Conservation (phyloP, 306 rosid species). For the Delonix regia region DNA sequence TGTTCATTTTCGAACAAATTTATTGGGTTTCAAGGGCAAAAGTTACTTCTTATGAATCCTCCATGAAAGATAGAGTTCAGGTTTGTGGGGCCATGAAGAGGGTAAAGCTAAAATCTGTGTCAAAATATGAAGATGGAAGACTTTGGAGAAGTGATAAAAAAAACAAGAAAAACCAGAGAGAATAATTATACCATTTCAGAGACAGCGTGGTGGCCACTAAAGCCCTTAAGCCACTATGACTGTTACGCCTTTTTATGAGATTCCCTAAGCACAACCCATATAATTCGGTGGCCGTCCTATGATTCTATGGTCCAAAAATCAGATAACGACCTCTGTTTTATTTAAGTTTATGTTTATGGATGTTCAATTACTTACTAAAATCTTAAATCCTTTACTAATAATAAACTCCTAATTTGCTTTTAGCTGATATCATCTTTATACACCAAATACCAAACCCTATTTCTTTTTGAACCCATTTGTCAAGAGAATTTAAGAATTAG, state of each 20-base stretch:
- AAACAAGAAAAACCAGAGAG: background rate
- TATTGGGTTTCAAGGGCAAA: slow-evolving; percentile 47
- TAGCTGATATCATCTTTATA: slow-evolving; percentile 52
- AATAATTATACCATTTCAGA: slow-evolving; percentile 47
- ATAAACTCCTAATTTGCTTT: slow-evolving; percentile 23
- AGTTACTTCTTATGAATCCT: slow-evolving; percentile 42
- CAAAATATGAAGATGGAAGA: slow-evolving; percentile 47
- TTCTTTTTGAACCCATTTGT: slow-evolving; percentile 41
- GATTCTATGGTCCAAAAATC: slow-evolving; percentile 60
- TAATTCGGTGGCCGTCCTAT: slow-evolving; percentile 71
- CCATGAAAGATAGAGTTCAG: slow-evolving; percentile 40
- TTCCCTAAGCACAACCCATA: slow-evolving; percentile 58
- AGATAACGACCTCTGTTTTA: slow-evolving; percentile 49
- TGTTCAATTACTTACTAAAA: slow-evolving; percentile 10
- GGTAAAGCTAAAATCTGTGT: slow-evolving; percentile 35
- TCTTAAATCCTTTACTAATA: background rate
- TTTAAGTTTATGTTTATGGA: background rate
- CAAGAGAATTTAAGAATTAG: slow-evolving; percentile 12
- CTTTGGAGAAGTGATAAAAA: slow-evolving; percentile 35
- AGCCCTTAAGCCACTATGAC: slow-evolving; percentile 51
- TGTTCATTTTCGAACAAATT: slow-evolving; percentile 34
- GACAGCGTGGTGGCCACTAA: slow-evolving; percentile 72
- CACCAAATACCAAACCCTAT: slow-evolving; percentile 58
- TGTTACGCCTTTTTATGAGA: slow-evolving; percentile 61
- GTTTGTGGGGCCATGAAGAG: slow-evolving; percentile 48